Evolutionary conservation across 2,329 filamentous ascomycete species (phyloP).

Genomic region (Sphaerulina vaccinii): DNA sequence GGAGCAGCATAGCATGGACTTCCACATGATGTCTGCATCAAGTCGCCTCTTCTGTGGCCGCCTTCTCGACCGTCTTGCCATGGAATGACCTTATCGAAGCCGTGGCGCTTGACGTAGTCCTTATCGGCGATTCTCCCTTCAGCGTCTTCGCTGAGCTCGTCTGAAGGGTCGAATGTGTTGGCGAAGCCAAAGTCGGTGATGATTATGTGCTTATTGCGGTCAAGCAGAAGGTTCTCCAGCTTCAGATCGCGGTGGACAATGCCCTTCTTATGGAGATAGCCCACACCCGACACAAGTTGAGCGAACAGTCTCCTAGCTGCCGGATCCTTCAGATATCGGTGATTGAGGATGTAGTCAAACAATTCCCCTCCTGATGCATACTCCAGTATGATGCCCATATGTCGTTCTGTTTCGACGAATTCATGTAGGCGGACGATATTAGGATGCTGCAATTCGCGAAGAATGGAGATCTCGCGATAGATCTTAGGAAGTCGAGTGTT

Average conservation of each 20-base stretch:
- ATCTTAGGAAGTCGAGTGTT: conserved; percentile 91
- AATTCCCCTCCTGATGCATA: conserved; percentile 97
- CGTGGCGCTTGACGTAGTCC: conserved; percentile 81
- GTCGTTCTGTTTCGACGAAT: conserved; percentile 95
- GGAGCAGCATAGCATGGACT: conserved; percentile 97
- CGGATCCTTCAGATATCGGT: conserved; percentile 92
- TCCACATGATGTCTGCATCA: conserved; percentile 99
- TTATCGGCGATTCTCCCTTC: conserved; percentile 83
- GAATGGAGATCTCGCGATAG: conserved; percentile 91
- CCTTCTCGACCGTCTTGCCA: conserved; percentile 54
- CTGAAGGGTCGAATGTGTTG: conserved; percentile 88
- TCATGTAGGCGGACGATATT: conserved; percentile 97
- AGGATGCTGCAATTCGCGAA: conserved; percentile 82
- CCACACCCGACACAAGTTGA: conserved; percentile 92
- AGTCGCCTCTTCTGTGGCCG: conserved; percentile 72
- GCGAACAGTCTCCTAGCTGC: conserved; percentile 88
- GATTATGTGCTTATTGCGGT: conserved; percentile 97
- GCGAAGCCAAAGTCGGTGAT: conserved; percentile 99
- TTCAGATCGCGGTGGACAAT: conserved; percentile 98
- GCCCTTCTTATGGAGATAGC: conserved; percentile 96
- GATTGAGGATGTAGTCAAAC: conserved; percentile 97
- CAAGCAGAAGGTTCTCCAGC: conserved; percentile 89
- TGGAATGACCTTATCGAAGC: conserved; percentile 74
- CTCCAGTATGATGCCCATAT: conserved; percentile 97
- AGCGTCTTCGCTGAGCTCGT: conserved; percentile 86